Percentiles rank a stretch among this genome's conserved stretches.
Conservation (phyloP, 768 basidiomycete genomes). For the Clitopilus hobsonii region DNA sequence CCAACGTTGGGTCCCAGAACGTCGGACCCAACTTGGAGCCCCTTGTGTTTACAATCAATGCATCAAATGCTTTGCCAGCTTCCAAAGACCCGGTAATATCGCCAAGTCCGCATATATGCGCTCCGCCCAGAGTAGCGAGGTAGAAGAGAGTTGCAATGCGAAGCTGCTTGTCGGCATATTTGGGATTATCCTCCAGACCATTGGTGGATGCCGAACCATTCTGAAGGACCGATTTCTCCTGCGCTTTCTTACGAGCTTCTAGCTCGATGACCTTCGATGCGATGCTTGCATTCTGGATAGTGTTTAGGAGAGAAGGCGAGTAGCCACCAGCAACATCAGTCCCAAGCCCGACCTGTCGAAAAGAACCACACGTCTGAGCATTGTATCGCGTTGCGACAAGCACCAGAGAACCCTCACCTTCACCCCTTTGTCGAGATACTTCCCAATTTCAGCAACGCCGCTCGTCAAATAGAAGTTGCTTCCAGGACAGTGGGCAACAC, state of each 20-base stretch:
- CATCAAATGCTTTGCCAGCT: constrained; percentile 87
- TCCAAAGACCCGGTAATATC: constrained; percentile 70
- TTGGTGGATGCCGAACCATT: no score
- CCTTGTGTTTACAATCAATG: constrained; percentile 50
- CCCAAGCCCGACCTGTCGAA: constrained; percentile 88
- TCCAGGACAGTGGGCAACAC: constrained; percentile 92
- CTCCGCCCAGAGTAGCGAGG: constrained; percentile 91
- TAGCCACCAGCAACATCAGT: constrained; percentile 91
- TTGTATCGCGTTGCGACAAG: no score
- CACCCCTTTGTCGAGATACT: constrained; percentile 77
- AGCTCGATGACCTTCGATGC: constrained; percentile 74
- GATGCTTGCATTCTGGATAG: constrained; percentile 71
- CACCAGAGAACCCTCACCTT: constrained; percentile 50
- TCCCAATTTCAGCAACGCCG: constrained; percentile 78
- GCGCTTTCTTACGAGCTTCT: no score
- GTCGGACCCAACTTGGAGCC: constrained; percentile 4
- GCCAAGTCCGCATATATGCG: constrained; percentile 71
- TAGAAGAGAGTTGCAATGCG: constrained; percentile 74
- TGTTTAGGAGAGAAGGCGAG: constrained; percentile 71
- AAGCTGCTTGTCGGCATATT: constrained; percentile 57
- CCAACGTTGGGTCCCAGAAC: constrained; percentile 36
- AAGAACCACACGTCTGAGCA: no score
- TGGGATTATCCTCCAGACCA: not conserved
- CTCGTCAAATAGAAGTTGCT: constrained; percentile 91
- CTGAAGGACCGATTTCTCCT: constrained; percentile 8